Base-by-base conservation (phyloP, 2,329 filamentous ascomycete genomes). In the Claviceps pusilla region DNA sequence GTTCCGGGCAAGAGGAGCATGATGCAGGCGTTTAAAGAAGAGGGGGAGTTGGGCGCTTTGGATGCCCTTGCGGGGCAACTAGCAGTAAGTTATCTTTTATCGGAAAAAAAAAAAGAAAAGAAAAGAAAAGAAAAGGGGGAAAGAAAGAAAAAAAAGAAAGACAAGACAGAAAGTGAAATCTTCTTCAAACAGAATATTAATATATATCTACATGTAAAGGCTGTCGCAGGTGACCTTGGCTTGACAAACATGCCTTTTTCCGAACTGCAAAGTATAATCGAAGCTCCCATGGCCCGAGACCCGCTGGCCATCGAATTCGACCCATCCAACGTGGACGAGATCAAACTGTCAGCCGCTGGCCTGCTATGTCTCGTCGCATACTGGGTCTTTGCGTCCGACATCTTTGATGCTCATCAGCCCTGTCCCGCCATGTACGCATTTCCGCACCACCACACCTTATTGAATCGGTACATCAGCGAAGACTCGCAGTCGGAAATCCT, bases 11-110 rank as follows among this genome's bases (percentile, higher is more conserved):
- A 77, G 55, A 73, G 72, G 59, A 87, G 82, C 2, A 74, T 81
- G 60, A 76, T 79, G 50, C 77, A 82, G 58, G 75, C 77, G 4
- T 90, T 86, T 61, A 79, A 80, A 48, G 75, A 83, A 46, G 77
- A 86, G 14, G 75, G 82, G 45, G 69, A 75, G 45, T 68, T 88
- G 37, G 75, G 80, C 56, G 77, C 77, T 16, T 75, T 79, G 55
- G 80, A 87, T 57, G 77, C 79, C 7, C 76, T 86, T 49, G 75
- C 87, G n/a, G 86, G 86, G 0, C 83, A 89, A 62, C 69, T 90
- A 29, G 82, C 83, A 58, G 81, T 84, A 69, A 66, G 78, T 73
- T 33, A 43, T 43, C n/a, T 33, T 3, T 6, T 14, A 31, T 28
- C 19, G 33, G 1, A 19, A 19, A 19, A 19, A 19, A 19, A 19